These are phyloP conservation scores for Sphaerostilbella broomeana DNA, from an alignment of 2,329 filamentous ascomycete species.

Conservation along the genomic window DNA sequence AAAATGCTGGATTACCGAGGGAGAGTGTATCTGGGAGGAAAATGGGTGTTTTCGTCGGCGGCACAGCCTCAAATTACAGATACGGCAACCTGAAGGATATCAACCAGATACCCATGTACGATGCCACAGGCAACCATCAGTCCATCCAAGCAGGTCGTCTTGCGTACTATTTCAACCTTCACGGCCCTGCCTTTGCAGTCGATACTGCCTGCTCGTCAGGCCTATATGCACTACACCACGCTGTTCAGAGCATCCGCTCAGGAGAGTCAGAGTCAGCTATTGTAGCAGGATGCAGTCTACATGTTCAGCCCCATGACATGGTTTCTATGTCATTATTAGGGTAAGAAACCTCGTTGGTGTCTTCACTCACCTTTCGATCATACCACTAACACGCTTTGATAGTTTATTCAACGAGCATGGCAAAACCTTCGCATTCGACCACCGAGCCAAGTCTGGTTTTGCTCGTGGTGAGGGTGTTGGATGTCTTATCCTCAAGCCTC, in stretches of 20 bases:
- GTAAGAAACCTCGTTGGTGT: too few relatives aligned
- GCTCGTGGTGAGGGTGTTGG: slow-evolving; percentile 54
- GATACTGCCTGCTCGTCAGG: slow-evolving; percentile 49
- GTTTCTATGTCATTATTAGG: slow-evolving; percentile 26
- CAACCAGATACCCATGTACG: slow-evolving; percentile 44
- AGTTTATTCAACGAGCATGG: slow-evolving; percentile 42
- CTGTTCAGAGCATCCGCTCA: slow-evolving; percentile 41
- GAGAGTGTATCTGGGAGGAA: slow-evolving; percentile 40
- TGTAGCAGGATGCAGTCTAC: slow-evolving; percentile 41
- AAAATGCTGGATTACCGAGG: slow-evolving; percentile 45
- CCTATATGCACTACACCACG: slow-evolving; percentile 43
- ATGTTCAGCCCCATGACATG: slow-evolving; percentile 37
- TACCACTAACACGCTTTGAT: neutral
- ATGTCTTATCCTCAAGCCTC: slow-evolving; percentile 49
- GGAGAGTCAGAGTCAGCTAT: slow-evolving; percentile 42
- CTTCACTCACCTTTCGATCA: too few relatives aligned
- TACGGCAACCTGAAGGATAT: slow-evolving; percentile 35
- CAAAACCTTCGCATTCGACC: slow-evolving; percentile 38
- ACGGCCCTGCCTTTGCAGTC: slow-evolving; percentile 45
- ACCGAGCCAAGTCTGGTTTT: slow-evolving; percentile 40
- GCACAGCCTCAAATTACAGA: slow-evolving; percentile 42
- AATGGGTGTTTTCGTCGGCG: slow-evolving; percentile 45
- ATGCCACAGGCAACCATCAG: slow-evolving; percentile 43
- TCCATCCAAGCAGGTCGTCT: slow-evolving; percentile 49
- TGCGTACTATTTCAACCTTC: slow-evolving; percentile 49